Percentiles rank a stretch among this genome's conserved stretches.
phyloP scores from a whole-genome alignment of 345 rosid genomes.

The Populus alba region DNA sequence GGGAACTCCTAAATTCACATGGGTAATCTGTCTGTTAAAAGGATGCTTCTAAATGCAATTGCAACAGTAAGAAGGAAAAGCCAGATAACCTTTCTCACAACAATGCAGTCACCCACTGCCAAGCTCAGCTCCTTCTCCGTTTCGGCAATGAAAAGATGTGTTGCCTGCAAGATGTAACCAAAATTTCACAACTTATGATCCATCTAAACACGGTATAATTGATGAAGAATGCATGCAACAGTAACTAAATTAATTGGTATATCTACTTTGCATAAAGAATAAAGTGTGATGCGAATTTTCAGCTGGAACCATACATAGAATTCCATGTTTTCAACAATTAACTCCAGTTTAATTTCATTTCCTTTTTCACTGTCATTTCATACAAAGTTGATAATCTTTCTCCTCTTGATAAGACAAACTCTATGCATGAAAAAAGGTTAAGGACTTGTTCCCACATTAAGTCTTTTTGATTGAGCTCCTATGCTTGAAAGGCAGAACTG shows the following conservation, averaged over 20 bases:
- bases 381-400: background rate
- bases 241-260: background rate
- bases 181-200: background rate
- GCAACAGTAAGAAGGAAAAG: conserved; percentile 10
- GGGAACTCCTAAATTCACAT: background rate
- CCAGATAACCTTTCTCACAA: conserved; percentile 72
- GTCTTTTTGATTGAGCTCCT: background rate
- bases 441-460: background rate
- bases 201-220: background rate
- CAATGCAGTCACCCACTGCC: conserved; percentile 76
- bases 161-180: conserved; percentile 47
- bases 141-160: conserved; percentile 62
- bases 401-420: background rate
- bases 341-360: background rate
- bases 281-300: background rate
- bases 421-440: background rate
- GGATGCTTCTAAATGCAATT: conserved; percentile 7
- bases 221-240: background rate
- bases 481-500: background rate
- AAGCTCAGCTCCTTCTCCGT: conserved; percentile 91
- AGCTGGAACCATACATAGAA: background rate
- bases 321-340: background rate
- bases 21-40: conserved; percentile 2
- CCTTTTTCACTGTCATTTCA: background rate
- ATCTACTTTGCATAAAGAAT: background rate